A percentile compares a stretch with the other conserved stretches of the same genome.
phyloP scores from a whole-genome alignment of 495 filamentous ascomycete species.

The Evernia prunastri region DNA sequence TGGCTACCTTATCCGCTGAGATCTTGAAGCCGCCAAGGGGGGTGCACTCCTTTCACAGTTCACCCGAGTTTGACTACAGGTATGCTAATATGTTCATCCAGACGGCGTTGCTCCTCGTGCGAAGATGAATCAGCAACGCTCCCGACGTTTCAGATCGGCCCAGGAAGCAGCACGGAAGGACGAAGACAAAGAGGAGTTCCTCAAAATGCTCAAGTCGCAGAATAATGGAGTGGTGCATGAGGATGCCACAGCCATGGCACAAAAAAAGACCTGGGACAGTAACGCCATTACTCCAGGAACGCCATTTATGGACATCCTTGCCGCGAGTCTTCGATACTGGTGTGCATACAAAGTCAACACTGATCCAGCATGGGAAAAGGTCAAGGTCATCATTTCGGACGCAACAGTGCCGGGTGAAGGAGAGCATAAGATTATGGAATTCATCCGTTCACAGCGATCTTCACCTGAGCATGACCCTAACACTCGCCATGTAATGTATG shows the following conservation, averaged over 20 bases:
- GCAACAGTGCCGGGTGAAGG: slow-evolving; percentile 96
- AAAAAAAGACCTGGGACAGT: slow-evolving; percentile 93
- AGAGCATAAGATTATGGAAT: slow-evolving; percentile 99
- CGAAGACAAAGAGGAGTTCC: slow-evolving; percentile 78
- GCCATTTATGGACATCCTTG: slow-evolving; percentile 97
- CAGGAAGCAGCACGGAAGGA: slow-evolving; percentile 93
- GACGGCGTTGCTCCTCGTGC: slow-evolving; percentile 91
- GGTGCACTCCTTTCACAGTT: slow-evolving; percentile 12
- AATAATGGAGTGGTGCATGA: slow-evolving; percentile 55
- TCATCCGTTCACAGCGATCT: slow-evolving; percentile 85
- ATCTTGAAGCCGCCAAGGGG: slow-evolving; percentile 22
- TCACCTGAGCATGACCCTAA: slow-evolving; percentile 92
- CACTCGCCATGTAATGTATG: slow-evolving; percentile 92
- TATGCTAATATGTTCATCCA: slow-evolving; percentile 38
- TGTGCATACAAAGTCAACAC: slow-evolving; percentile 93
- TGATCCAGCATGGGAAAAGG: slow-evolving; percentile 90
- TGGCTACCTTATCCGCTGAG: slow-evolving; percentile 14
- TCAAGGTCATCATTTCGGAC: slow-evolving; percentile 98
- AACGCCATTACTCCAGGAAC: slow-evolving; percentile 98
- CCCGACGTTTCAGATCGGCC: slow-evolving; percentile 83
- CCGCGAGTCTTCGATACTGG: slow-evolving; percentile 90
- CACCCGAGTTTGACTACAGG: background rate
- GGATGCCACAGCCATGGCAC: slow-evolving; percentile 53
- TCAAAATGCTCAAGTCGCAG: slow-evolving; percentile 71
- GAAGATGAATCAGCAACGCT: slow-evolving; percentile 97